Evolutionary conservation across 192 early-diverging fungal genomes (phyloP), one percentile per base, ranked within the genome.

Genomic region (Coemansia guatemalensis): DNA sequence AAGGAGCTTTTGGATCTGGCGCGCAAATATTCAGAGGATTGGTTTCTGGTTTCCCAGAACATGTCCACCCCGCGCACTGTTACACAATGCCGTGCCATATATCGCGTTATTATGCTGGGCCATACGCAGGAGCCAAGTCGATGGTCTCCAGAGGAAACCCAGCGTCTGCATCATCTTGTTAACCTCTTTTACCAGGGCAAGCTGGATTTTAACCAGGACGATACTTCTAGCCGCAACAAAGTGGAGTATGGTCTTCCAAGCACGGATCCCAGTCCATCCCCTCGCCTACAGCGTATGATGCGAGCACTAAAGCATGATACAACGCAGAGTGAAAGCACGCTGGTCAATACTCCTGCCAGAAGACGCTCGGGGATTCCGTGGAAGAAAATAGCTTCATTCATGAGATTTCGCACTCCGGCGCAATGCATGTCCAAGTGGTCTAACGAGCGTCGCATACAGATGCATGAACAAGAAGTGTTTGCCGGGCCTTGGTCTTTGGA

Each of bases 401-500:
- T 78, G 69, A 24, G 29, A 17, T 44, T 59, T 5, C 69, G 59
- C 8, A 59, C 65, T 0, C 56, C 58, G 2, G 33, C 20, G 9
- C 75, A 78, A 59, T 78, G 75, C 62, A 23, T 26, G 32, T 35
- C 18, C 20, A 62, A 68, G 14, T 78, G 65, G 65, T 18, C 14
- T 47, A 23, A 5, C 54, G 17, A 49, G 4, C 22, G 33, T 18
- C 39, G 14, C 8, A 12, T n/a, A 24, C 44, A 48, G 23, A 14
- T 29, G 17, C 18, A n/a, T 23, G 50, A 52, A 17, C 20, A 5
- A 17, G 26, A n/a, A 23, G 30, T 49, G 18, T 68, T 41, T 39
- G 27, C 23, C 9, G 67, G 52, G 2, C 67, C 64, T 35, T 79
- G 76, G 76, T 58, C 71, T 4, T n/a, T 39, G 2, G 76, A 69